phyloP scores from a whole-genome alignment of 371 early-diverging fungal species.

The Choanephora cucurbitarum region DNA sequence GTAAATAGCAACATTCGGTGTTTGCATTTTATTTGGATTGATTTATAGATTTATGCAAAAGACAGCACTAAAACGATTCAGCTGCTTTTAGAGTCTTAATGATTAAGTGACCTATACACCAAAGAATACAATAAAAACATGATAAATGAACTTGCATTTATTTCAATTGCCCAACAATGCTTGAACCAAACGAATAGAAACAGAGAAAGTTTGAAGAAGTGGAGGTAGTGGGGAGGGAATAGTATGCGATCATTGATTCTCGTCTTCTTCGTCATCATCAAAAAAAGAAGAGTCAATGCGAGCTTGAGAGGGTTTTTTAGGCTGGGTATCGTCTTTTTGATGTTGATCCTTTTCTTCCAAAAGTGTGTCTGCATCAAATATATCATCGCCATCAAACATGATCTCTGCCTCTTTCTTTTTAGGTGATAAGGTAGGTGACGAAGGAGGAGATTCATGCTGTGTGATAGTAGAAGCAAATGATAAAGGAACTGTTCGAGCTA shows the following conservation, averaged over 20 bases:
- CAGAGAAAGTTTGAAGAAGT: too few species aligned
- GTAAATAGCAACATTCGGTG: too few species aligned
- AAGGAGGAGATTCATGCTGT: slow-evolving; percentile 34
- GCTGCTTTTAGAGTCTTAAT: too few species aligned
- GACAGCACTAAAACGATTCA: too few species aligned
- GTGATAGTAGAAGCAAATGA: slow-evolving; percentile 33
- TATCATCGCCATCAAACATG: slow-evolving; percentile 26
- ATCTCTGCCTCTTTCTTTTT: slow-evolving; percentile 2
- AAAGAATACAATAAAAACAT: too few species aligned
- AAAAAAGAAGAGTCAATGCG: slow-evolving; percentile 16
- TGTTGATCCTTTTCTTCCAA: slow-evolving; percentile 11
- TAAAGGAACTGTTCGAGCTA: slow-evolving; percentile 16
- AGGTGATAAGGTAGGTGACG: slow-evolving; percentile 22
- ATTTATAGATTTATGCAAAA: too few species aligned
- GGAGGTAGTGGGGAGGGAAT: too few species aligned
- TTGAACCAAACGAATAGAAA: too few species aligned
- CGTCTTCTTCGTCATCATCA: slow-evolving; percentile 21
- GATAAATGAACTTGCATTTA: too few species aligned
- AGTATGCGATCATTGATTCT: background rate
- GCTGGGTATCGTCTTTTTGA: slow-evolving; percentile 9
- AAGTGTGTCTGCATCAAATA: slow-evolving; percentile 15
- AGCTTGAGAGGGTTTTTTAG: slow-evolving; percentile 2
- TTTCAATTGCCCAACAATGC: too few species aligned
- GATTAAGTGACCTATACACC: too few species aligned
- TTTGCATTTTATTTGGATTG: too few species aligned